A percentile compares a stretch with the other conserved stretches of the same genome.
These are phyloP conservation scores for Powellomyces hirtus DNA, from an alignment of 192 early-diverging fungal species.

Conservation along the genomic window DNA sequence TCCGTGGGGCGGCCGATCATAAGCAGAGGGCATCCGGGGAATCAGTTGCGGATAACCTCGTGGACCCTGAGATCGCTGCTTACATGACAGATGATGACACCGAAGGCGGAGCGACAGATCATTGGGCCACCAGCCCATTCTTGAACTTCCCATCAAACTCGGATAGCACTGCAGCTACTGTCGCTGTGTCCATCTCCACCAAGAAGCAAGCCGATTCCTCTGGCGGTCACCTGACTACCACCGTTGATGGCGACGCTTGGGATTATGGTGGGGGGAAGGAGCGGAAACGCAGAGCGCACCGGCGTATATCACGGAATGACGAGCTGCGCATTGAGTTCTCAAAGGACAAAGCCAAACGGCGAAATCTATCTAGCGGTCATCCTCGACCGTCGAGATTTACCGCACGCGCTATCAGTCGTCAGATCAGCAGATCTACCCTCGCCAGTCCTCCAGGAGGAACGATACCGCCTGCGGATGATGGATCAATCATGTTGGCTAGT, in stretches of 20 bases:
- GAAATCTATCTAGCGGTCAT: slow-evolving; percentile 44
- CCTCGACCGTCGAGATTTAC: slow-evolving; percentile 37
- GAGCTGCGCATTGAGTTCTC: slow-evolving; percentile 53
- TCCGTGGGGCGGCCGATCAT: slow-evolving; percentile 38
- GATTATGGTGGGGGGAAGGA: slow-evolving; percentile 20
- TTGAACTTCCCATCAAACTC: slow-evolving; percentile 20
- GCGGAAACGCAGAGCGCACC: slow-evolving; percentile 8
- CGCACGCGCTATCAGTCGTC: slow-evolving; percentile 12
- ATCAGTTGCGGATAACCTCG: slow-evolving; percentile 21
- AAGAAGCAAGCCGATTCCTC: background rate
- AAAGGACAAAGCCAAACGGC: slow-evolving; percentile 44
- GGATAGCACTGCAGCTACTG: background rate
- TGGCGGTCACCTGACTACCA: background rate
- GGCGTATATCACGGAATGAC: slow-evolving; percentile 30
- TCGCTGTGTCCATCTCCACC: background rate
- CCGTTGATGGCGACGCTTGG: slow-evolving; percentile 28
- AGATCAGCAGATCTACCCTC: slow-evolving; percentile 37
- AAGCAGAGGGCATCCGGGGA: slow-evolving; percentile 38
- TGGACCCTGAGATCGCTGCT: slow-evolving; percentile 60
- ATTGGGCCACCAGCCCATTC: slow-evolving; percentile 20
- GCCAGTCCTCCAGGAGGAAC: slow-evolving; percentile 31
- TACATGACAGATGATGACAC: slow-evolving; percentile 65
- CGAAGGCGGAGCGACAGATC: slow-evolving; percentile 17
- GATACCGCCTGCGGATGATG: background rate
- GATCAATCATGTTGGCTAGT: background rate